Conservation (phyloP, 2,329 filamentous ascomycete genomes). For the Lachnellula hyalina region DNA sequence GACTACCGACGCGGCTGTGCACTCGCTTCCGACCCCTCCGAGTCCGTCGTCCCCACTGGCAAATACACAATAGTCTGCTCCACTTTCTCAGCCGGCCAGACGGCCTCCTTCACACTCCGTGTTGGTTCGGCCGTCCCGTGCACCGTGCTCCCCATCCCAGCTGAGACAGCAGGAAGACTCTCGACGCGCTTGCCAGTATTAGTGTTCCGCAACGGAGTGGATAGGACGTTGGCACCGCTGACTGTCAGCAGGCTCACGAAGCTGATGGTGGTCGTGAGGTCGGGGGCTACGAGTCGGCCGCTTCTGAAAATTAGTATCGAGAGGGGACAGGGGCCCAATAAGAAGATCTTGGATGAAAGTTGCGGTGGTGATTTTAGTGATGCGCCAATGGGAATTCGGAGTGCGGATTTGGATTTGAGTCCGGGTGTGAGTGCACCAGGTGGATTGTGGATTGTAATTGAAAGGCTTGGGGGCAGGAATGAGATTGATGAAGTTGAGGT, state of each 20-base stretch:
- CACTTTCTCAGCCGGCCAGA: slow-evolving; percentile 78
- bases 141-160: slow-evolving; percentile 54
- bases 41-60: slow-evolving; percentile 53
- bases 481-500: slow-evolving; percentile 46
- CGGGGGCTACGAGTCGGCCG: slow-evolving; percentile 32
- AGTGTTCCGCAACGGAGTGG: slow-evolving; percentile 43
- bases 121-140: slow-evolving; percentile 61
- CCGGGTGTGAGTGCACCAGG: slow-evolving; percentile 51
- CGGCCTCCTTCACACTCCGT: slow-evolving; percentile 67
- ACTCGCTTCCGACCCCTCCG: slow-evolving; percentile 51
- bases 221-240: slow-evolving; percentile 40
- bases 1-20: slow-evolving; percentile 82
- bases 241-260: slow-evolving; percentile 21
- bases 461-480: slow-evolving; percentile 58
- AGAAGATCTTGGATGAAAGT: slow-evolving; percentile 58
- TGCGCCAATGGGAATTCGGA: slow-evolving; percentile 58
- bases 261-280: slow-evolving; percentile 22
- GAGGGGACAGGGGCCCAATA: slow-evolving; percentile 64
- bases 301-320: slow-evolving; percentile 69
- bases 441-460: slow-evolving; percentile 75
- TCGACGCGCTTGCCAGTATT: slow-evolving; percentile 52
- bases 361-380: slow-evolving; percentile 73
- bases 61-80: slow-evolving; percentile 85
- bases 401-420: slow-evolving; percentile 68
- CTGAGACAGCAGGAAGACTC: slow-evolving; percentile 71